Base-by-base conservation (phyloP, 2,329 filamentous ascomycete genomes). In the Aspergillus aculeatinus region DNA sequence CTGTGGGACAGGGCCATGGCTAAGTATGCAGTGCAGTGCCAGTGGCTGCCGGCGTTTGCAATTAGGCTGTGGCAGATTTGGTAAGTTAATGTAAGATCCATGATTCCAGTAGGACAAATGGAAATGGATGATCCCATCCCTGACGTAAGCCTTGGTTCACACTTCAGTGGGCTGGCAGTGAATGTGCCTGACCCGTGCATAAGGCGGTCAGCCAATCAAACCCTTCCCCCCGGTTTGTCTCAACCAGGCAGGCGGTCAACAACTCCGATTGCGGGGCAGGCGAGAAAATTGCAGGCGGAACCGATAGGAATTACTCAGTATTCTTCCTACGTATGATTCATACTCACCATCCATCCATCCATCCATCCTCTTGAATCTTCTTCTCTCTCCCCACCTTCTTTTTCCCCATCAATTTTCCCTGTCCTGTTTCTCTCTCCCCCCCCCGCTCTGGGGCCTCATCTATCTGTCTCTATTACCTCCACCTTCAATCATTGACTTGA, bases 291-390 rank as follows among this genome's bases (percentile, higher is more conserved):
- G 52, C 39, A 29, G 39, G 51, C 51, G 51, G 51, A 48, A 47
- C 33, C 33, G 33, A 35, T 35, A 35, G 33, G 33, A 35, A 35
- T 12, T 9, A 33, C 9, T 33, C 9, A 35, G 14, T 35, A 29
- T 35, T 35, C 11, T 35, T 35, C 33, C 11, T 44, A n/a, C n/a
- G n/a, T n/a, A 68, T 63, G 65, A 67, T 60, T 56, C 55, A 62
- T n/a, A 52, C 58, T 59, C 64, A 39, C n/a, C 23, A 31, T 2
- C 19, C 25, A 25, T 14, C 35, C 29, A 48, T 16, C 14, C 7
- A 5, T 44, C 33, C 16, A 23, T 35, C 39, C 12, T 14, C 21
- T 42, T 31, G n/a, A 55, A n/a, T 44, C 39, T 48, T 55, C n/a
- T 11, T 21, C 31, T 21, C 21, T 33, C 19, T 33, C 42, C 21